Evolutionary conservation across 2,329 filamentous ascomycete genomes (phyloP).

Genomic region (Trichoderma hamatum): DNA sequence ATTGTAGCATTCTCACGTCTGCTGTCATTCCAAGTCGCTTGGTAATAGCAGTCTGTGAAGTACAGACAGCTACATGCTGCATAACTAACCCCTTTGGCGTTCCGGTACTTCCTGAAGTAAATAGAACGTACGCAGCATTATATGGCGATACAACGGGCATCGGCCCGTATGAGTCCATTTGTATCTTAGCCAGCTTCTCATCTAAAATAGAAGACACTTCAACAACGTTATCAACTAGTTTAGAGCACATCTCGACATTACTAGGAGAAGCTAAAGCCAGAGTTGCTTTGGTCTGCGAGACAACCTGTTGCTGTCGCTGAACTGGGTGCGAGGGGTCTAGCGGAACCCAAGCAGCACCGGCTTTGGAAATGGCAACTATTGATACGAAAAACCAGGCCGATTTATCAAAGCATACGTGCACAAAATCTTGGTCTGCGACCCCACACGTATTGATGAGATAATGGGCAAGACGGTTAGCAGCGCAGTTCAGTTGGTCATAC

Average conservation of each 20-base stretch:
- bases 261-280: conserved; percentile 26
- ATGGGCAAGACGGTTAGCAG: conserved; percentile 23
- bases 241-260: conserved; percentile 30
- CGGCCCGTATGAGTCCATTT: background rate
- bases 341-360: conserved; percentile 30
- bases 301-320: conserved; percentile 26
- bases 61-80: conserved; percentile 27
- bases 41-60: conserved; percentile 20
- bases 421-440: conserved; percentile 22
- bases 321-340: conserved; percentile 29
- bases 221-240: conserved; percentile 26
- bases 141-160: conserved; percentile 17
- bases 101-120: conserved; percentile 29
- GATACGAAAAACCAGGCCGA: conserved; percentile 32
- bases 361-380: conserved; percentile 30
- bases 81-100: conserved; percentile 30
- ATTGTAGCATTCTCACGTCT: conserved; percentile 29
- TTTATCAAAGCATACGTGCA: conserved; percentile 39
- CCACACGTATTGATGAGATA: conserved; percentile 20
- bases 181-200: background rate
- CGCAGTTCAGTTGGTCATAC: conserved; percentile 9
- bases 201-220: conserved; percentile 23
- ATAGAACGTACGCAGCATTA: conserved; percentile 29
- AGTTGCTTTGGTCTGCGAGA: conserved; percentile 26
- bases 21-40: conserved; percentile 14